Base-by-base conservation (phyloP, 176 grass and related monocot species). In the Carex pumila region DNA sequence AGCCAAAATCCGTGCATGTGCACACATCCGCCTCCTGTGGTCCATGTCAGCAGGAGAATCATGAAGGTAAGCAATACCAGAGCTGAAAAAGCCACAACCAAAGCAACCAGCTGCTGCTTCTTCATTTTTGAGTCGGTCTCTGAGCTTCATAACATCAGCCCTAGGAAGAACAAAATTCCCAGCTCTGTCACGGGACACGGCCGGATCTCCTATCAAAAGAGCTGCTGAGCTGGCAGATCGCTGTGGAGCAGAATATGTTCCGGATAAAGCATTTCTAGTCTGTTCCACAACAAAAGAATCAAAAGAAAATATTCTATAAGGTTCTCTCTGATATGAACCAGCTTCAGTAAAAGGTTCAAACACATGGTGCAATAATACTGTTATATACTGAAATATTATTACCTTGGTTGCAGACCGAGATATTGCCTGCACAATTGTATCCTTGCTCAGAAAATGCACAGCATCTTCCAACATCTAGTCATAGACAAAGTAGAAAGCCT, bases 391-490 rank as follows among this genome's bases (percentile, higher is more conserved):
- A 77, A 53, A 77, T 32, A 56, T 45, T 62, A 45, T 85, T 83
- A 99, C 96, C 91, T 99, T 99, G 80, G 92, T 95, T 54, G 93
- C 91, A 83, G 96, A 93, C 37, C 96, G 93, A 71, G 91, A 90
- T 85, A 99, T 99, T 89, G 96, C 96, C 88, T 99, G 96, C 78
- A 91, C 91, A 85, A 99, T 87, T 25, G 93, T 95, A 88, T 99
- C 96, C 83, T 99, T 99, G 86, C 91, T 94, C 34, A 99, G 93
- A 87, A 95, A 99, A 87, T 92, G 96, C 69, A 99, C 62, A 4
- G 93, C 96, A 39, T 99, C 96, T 85, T 99, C 96, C 93, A 99
- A 92, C 96, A 99, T 99, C 96, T 99, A 79, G 73, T 90, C 71
- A 53, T 60, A 85, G 49, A 84, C 47, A 45, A 43, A 60, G 67